These are phyloP conservation scores for Starmerella bacillaris DNA, from an alignment of 805 yeast genomes.

Conservation along the genomic window DNA sequence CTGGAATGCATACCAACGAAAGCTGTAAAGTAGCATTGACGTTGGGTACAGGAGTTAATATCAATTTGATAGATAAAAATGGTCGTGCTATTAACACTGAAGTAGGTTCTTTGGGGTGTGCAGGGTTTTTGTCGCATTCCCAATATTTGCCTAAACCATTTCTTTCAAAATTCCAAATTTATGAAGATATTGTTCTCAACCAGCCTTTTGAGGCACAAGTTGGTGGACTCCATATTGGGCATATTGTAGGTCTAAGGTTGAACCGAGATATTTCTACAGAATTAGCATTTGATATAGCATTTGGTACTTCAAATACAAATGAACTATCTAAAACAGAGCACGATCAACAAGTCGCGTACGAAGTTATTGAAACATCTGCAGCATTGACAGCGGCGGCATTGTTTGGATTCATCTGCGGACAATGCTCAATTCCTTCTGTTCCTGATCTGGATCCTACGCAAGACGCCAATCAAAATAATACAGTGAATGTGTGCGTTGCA, in stretches of 20 bases:
- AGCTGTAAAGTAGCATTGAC: conserved; percentile 15
- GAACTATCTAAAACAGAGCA: neutral
- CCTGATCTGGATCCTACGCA: too few relatives aligned
- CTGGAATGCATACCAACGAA: conserved; percentile 9
- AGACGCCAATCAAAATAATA: too few relatives aligned
- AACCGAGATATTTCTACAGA: neutral
- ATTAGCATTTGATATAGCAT: neutral
- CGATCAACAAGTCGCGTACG: neutral
- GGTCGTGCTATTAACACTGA: conserved; percentile 12
- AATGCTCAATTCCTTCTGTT: too few relatives aligned
- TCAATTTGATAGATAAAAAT: conserved; percentile 3
- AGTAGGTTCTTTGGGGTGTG: conserved; percentile 13
- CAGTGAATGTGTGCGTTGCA: too few relatives aligned
- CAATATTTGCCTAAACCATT: too few relatives aligned
- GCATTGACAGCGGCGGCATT: neutral
- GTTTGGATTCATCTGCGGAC: conserved; percentile 3
- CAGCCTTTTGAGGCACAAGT: conserved; percentile 16
- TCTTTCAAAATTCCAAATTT: too few relatives aligned
- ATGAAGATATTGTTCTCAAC: too few relatives aligned
- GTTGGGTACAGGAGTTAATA: conserved; percentile 18
- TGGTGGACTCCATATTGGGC: conserved; percentile 13
- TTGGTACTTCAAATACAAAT: neutral
- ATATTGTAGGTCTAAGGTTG: conserved; percentile 3
- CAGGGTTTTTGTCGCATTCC: conserved; percentile 6
- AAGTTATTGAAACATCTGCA: neutral